Evolutionary conservation across 108 stramenopile genomes (phyloP).

Genomic region (Discostella pseudostelligera): DNA sequence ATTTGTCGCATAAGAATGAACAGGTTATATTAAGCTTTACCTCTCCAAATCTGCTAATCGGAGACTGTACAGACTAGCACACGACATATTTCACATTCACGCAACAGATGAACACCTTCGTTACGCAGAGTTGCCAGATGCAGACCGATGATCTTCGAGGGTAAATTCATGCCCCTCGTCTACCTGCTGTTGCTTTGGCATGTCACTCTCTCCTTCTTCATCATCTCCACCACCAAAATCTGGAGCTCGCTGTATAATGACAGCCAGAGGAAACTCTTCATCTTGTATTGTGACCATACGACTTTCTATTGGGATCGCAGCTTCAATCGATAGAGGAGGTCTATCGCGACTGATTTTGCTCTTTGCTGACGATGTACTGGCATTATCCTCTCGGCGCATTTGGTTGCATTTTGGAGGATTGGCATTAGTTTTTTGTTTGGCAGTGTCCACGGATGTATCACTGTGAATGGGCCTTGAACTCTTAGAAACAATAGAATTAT

Average conservation of each 20-base stretch:
- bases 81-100: background rate
- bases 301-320: background rate
- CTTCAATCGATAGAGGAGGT: background rate
- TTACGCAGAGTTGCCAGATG: background rate
- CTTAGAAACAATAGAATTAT: background rate
- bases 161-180: slow-evolving; percentile 8
- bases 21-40: too few species aligned
- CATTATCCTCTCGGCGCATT: background rate
- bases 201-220: background rate
- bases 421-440: background rate
- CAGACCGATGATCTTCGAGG: slow-evolving; percentile 1
- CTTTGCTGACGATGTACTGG: background rate
- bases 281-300: background rate
- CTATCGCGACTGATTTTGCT: background rate
- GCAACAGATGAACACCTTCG: background rate
- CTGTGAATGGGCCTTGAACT: background rate
- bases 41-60: too few species aligned
- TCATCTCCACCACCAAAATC: background rate
- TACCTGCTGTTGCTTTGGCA: background rate
- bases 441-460: background rate
- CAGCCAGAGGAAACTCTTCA: background rate
- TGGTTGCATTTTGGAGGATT: too few species aligned
- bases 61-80: too few species aligned
- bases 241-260: slow-evolving; percentile 2
- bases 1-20: too few species aligned